Percentiles rank a stretch among this genome's conserved stretches.
Conservation (phyloP, 441 rosid genomes). For the Gossypium gossypioides region DNA sequence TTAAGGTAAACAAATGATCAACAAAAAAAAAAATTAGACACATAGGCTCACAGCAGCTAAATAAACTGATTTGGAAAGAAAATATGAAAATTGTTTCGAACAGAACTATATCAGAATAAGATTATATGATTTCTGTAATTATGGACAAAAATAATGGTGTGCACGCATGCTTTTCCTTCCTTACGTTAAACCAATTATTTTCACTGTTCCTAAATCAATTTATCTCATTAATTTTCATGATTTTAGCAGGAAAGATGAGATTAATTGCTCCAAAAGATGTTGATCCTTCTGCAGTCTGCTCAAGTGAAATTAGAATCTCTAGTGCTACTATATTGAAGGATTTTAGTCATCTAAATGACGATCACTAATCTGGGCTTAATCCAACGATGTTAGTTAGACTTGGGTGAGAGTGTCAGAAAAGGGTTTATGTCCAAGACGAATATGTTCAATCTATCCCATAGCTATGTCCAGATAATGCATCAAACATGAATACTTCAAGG, state of each 20-base stretch:
- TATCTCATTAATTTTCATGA: background rate
- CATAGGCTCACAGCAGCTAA: background rate
- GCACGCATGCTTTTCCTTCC: background rate
- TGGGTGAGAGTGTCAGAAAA: too few relatives aligned
- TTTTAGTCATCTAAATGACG: too few relatives aligned
- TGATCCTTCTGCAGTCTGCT: too few relatives aligned
- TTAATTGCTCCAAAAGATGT: background rate
- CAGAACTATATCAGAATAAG: background rate
- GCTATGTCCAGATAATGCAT: background rate
- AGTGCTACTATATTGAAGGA: too few relatives aligned
- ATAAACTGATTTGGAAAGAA: background rate
- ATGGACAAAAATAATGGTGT: background rate
- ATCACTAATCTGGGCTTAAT: too few relatives aligned
- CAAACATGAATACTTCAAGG: background rate
- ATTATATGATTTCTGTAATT: background rate
- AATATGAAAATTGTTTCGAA: background rate
- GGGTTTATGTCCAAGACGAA: too few relatives aligned
- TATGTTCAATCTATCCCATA: background rate
- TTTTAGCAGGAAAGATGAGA: background rate
- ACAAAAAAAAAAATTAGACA: background rate
- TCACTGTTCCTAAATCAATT: background rate
- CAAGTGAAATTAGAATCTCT: too few relatives aligned
- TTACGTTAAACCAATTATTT: background rate
- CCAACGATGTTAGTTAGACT: too few relatives aligned
- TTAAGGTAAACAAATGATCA: constrained; percentile 12